Evolutionary conservation across 1,284 basidiomycete species (phyloP).

Genomic region (Trametes pubescens): DNA sequence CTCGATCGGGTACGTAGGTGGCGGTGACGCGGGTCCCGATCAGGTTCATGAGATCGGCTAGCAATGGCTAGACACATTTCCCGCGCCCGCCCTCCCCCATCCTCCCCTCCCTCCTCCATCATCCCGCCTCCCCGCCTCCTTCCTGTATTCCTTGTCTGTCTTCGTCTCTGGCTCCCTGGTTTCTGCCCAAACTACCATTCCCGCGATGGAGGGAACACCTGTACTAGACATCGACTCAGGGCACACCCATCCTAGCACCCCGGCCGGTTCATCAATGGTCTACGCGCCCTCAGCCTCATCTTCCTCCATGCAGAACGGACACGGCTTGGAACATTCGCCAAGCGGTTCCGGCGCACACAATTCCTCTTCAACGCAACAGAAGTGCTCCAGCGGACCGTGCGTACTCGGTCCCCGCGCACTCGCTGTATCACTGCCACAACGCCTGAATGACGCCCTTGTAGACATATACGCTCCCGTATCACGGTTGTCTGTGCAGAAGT

Average conservation of each 20-base stretch:
- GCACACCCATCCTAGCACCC: conserved; percentile 24
- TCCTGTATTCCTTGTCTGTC: background rate
- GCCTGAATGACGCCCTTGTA: conserved; percentile 38
- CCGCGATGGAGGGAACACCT: conserved; percentile 26
- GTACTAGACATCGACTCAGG: conserved; percentile 22
- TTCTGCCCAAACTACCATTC: background rate
- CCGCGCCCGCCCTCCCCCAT: conserved; percentile 20
- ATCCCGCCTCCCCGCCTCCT: conserved; percentile 5
- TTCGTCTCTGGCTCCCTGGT: background rate
- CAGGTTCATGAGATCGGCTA: conserved; percentile 31
- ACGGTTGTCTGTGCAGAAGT: conserved; percentile 87
- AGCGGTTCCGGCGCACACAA: background rate
- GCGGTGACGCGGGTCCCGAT: conserved; percentile 26
- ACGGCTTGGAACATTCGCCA: conserved; percentile 10
- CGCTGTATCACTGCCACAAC: conserved; percentile 15
- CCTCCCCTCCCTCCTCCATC: conserved; percentile 18
- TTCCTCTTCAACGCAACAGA: conserved; percentile 22
- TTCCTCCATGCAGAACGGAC: conserved; percentile 24
- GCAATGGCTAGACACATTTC: conserved; percentile 20
- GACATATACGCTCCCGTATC: conserved; percentile 79
- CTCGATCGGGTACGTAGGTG: conserved; percentile 7
- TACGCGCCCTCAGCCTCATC: conserved; percentile 24
- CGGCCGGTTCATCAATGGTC: conserved; percentile 20
- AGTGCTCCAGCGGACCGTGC: conserved; percentile 44
- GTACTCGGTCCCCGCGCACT: conserved; percentile 28